phyloP scores from a whole-genome alignment of 139 green algal species.

The Chloropicon primus region DNA sequence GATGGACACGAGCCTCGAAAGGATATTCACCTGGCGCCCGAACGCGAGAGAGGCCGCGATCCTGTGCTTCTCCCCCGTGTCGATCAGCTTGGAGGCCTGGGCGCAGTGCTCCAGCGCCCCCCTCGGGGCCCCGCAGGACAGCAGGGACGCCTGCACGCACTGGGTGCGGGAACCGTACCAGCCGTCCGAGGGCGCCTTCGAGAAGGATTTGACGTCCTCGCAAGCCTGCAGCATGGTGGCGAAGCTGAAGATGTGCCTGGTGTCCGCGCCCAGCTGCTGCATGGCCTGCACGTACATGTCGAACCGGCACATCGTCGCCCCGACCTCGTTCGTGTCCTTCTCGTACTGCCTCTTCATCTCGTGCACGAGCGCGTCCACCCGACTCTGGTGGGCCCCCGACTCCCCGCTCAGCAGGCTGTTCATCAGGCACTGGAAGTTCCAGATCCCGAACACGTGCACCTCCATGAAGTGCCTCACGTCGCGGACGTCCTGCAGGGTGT shows the following conservation, averaged over 20 bases:
- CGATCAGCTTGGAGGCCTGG: neutral
- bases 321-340: neutral
- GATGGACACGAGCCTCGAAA: neutral
- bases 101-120: neutral
- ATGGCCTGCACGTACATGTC: neutral
- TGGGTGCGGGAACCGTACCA: no score
- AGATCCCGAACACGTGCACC: neutral
- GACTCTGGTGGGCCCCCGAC: neutral
- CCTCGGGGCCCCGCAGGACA: neutral
- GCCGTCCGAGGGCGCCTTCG: no score
- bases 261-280: neutral
- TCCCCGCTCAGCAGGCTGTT: neutral
- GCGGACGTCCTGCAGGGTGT: neutral
- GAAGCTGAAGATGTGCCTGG: neutral
- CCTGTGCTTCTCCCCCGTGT: neutral
- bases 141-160: neutral
- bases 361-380: neutral
- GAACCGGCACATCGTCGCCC: neutral
- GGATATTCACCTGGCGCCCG: neutral
- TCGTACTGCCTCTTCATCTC: neutral
- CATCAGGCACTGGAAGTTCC: neutral
- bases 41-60: neutral
- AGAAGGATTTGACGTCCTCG: neutral
- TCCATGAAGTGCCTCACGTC: neutral
- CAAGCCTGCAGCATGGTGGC: neutral